Base-by-base conservation (phyloP, 352 stramenopile genomes). In the Phytophthora ohioensis region DNA sequence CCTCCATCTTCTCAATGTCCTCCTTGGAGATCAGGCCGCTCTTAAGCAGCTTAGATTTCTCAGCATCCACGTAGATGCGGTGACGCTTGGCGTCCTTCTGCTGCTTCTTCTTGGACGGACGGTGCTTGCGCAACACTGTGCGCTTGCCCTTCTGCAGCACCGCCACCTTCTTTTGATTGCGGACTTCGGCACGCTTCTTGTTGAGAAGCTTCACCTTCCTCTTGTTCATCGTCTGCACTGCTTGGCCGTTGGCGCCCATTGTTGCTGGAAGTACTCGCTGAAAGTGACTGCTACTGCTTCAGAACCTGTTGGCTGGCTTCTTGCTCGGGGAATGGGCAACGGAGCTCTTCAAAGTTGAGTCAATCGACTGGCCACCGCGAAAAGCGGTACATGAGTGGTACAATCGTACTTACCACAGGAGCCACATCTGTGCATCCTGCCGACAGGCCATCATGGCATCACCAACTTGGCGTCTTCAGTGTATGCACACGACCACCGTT, bases 161-260 rank as follows among this genome's bases (percentile, higher is more conserved):
- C 55, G 78, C 69, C 32, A 96, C 89, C 69, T 95, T 94, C 73
- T 94, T 94, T 65, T 90, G 82, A 76, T 96, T 96, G 61, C 75
- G 78, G 21, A 85, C 55, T 67, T 92, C 75, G 6, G 78, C 75
- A 57, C 89, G 87, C 78, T 96, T 96, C 81, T 94, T 96, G 73
- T 80, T 88, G 43, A 87, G 80, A 38, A 96, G 76, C 70, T 96
- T 96, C 38, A 94, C 74, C 80, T 96, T 96, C 80, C 86, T 94
- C 75, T 91, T 91, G 85, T 96, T 96, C 73, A 88, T 89, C 5
- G 76, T 80, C 67, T 89, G 86, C 59, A 88, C 82, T 75, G 88
- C 85, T 60, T 91, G 81, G 6, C 79, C 76, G 69, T 88, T 90
- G 51, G 70, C 72, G 32, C 73, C 82, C 73, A 87, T 87, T 42